Conservation (phyloP, 1,284 basidiomycete genomes). For the Farysia itapuensis region DNA sequence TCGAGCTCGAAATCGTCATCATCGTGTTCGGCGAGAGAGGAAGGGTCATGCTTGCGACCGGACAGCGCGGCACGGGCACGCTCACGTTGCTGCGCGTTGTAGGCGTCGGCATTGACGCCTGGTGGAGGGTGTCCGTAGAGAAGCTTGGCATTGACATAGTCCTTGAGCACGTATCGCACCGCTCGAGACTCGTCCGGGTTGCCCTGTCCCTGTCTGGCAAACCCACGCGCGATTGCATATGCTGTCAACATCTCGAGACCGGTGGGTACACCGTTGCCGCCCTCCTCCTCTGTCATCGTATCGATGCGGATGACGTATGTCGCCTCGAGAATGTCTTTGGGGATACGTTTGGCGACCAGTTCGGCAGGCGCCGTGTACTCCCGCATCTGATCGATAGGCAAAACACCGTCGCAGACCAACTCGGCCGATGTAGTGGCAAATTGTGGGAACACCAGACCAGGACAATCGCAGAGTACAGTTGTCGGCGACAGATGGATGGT, state of each 20-base stretch:
- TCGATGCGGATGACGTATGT: conserved; percentile 84
- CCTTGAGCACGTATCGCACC: conserved; percentile 90
- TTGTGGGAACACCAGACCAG: conserved; percentile 96
- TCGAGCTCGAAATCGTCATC: conserved; percentile 9
- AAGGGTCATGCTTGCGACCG: conserved; percentile 27
- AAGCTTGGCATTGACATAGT: conserved; percentile 93
- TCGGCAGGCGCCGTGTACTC: conserved; percentile 87
- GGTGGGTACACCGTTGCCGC: conserved; percentile 75
- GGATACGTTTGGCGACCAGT: conserved; percentile 78
- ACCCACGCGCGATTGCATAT: conserved; percentile 80
- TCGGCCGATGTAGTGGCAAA: conserved; percentile 75
- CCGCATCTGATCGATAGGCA: conserved; percentile 96
- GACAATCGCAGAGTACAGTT: conserved; percentile 95
- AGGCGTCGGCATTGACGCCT: conserved; percentile 68
- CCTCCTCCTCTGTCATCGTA: conserved; percentile 73
- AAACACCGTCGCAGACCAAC: conserved; percentile 91
- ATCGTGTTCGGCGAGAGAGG: conserved; percentile 18
- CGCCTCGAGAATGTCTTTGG: conserved; percentile 81
- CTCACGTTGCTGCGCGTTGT: conserved; percentile 75
- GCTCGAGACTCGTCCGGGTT: conserved; percentile 96
- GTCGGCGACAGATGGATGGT: conserved; percentile 87
- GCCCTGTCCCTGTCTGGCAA: conserved; percentile 88
- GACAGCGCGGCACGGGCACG: conserved; percentile 65
- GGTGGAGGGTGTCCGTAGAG: conserved; percentile 84
- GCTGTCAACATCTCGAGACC: conserved; percentile 82